Evolutionary conservation across 2,329 filamentous ascomycete species (phyloP).

Genomic region (Colletotrichum tanaceti): DNA sequence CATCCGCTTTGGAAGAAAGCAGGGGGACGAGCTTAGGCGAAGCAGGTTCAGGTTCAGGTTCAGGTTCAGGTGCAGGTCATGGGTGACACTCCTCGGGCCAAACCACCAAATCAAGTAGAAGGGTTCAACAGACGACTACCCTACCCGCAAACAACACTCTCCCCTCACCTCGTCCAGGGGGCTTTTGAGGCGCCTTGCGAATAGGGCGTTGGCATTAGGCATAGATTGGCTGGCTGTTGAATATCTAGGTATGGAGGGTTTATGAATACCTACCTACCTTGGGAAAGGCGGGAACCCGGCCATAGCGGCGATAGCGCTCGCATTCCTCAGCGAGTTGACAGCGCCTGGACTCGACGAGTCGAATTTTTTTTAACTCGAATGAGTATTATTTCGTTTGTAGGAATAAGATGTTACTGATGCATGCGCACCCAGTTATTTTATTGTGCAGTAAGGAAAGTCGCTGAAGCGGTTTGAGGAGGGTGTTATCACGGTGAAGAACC

Average conservation of each 20-base stretch:
- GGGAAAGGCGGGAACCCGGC: background rate
- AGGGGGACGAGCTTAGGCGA: conserved; percentile 2
- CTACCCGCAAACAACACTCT: conserved; percentile 19
- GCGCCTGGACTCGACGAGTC: conserved; percentile 16
- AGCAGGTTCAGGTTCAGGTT: background rate
- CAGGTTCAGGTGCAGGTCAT: background rate
- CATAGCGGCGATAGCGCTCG: conserved; percentile 9
- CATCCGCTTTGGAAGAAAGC: conserved; percentile 16
- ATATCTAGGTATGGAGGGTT: background rate
- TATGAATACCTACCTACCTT: background rate
- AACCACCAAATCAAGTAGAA: background rate
- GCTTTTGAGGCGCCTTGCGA: conserved; percentile 10
- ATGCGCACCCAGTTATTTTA: background rate
- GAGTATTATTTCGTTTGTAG: conserved; percentile 40
- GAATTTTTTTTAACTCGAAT: background rate
- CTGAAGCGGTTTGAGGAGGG: too few relatives aligned
- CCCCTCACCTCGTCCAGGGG: conserved; percentile 24
- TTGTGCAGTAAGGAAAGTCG: too few relatives aligned
- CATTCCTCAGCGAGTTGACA: background rate
- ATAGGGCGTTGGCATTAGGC: conserved; percentile 14
- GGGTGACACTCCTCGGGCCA: background rate
- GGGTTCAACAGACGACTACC: background rate
- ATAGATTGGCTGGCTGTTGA: conserved; percentile 28
- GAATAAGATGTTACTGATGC: conserved; percentile 28
- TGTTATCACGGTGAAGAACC: too few relatives aligned